Conservation (phyloP, 108 stramenopile species). For the Fragilaria crotonensis region DNA sequence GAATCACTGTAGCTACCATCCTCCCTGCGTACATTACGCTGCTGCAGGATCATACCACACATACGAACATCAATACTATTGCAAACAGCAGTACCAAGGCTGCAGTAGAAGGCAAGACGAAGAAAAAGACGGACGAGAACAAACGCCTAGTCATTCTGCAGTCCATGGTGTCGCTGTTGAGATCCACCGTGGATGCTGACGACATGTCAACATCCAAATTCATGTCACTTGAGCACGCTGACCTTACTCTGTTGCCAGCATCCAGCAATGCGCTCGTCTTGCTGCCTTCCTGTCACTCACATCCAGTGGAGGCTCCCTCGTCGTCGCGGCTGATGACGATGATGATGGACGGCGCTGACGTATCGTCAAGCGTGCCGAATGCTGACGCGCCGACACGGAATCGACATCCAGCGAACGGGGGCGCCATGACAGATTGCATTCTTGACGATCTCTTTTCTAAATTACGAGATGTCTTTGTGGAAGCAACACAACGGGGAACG, state of each 20-base stretch:
- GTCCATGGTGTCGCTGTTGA: slow-evolving; percentile 14
- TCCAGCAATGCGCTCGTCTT: slow-evolving; percentile 16
- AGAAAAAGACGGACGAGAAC: not conserved
- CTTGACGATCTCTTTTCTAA: not conserved
- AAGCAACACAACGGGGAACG: not conserved
- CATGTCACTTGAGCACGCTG: too few relatives aligned
- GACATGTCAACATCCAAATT: not conserved
- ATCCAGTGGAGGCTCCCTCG: not conserved
- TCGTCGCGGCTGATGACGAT: not conserved
- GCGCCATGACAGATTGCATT: not conserved
- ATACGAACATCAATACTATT: not conserved
- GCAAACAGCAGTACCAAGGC: not conserved
- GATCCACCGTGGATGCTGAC: not conserved
- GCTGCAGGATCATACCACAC: slow-evolving; percentile 9
- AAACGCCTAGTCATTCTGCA: slow-evolving; percentile 4
- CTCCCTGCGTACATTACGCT: slow-evolving; percentile 17
- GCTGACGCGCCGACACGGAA: too few relatives aligned
- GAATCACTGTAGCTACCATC: not conserved
- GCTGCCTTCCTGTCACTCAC: not conserved
- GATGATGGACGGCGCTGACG: not conserved
- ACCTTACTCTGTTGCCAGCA: slow-evolving; percentile 4
- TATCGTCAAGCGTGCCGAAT: not conserved
- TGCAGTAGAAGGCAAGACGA: not conserved
- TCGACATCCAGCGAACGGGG: too few relatives aligned
- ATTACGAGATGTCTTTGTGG: slow-evolving; percentile 8